These are phyloP conservation scores for Calonectria montana DNA, from an alignment of 2,329 filamentous ascomycete species.

Conservation along the genomic window DNA sequence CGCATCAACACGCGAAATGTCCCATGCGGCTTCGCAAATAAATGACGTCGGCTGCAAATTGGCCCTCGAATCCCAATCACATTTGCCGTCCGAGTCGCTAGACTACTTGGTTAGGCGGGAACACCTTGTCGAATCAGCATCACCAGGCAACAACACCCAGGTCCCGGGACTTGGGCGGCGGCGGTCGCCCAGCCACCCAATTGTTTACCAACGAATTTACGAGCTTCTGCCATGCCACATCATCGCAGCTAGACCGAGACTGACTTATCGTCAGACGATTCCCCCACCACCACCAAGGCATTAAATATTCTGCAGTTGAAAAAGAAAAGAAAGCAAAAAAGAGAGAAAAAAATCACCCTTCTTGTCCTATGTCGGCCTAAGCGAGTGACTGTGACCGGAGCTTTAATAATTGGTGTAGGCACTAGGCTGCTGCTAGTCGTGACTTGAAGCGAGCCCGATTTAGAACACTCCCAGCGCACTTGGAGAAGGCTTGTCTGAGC, in stretches of 20 bases:
- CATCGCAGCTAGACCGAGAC: not conserved
- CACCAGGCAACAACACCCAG: not conserved
- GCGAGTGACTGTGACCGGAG: constrained; percentile 1
- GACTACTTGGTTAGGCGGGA: not conserved
- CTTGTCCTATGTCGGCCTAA: not conserved
- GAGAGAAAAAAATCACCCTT: not conserved
- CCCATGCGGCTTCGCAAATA: not conserved
- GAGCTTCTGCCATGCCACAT: constrained; percentile 34
- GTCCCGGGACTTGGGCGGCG: constrained; percentile 19
- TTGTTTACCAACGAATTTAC: constrained; percentile 36
- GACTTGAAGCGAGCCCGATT: constrained; percentile 10
- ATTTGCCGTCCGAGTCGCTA: not conserved
- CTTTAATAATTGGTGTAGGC: not conserved
- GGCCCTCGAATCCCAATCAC: not conserved
- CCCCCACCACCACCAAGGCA: not conserved
- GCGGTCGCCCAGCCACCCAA: constrained; percentile 41
- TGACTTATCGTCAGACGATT: constrained; percentile 16
- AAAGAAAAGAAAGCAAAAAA: not conserved
- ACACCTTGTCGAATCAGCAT: not conserved
- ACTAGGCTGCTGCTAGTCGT: constrained; percentile 2
- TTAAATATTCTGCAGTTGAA: constrained; percentile 8
- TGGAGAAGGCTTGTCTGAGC: not conserved
- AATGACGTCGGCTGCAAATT: not conserved
- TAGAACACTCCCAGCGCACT: constrained; percentile 4
- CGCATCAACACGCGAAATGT: not conserved